These are phyloP conservation scores for Bombardia bombarda DNA, from an alignment of 495 filamentous ascomycete species.

Conservation along the genomic window DNA sequence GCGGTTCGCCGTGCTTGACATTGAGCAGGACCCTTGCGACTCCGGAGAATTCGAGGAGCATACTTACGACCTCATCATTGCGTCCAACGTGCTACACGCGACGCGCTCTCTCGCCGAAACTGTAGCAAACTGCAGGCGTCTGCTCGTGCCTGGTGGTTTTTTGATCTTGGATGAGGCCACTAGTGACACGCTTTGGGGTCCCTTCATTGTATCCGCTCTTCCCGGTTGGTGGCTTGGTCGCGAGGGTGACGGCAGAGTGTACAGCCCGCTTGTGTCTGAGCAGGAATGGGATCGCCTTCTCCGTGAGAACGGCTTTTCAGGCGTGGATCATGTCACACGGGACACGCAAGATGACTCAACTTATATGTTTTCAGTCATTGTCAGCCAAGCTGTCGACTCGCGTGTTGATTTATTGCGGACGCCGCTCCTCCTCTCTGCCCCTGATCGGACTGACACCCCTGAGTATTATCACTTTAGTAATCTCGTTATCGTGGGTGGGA, in stretches of 20 bases:
- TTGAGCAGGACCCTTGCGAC: slow-evolving; percentile 23
- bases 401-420: not conserved
- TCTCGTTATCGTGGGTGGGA: not conserved
- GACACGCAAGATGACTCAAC: not conserved
- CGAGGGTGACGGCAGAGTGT: not conserved
- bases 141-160: not conserved
- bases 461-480: not conserved
- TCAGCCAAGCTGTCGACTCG: not conserved
- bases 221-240: not conserved
- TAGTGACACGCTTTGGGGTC: not conserved
- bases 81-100: slow-evolving; percentile 38
- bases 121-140: not conserved
- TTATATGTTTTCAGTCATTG: not conserved
- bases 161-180: not conserved
- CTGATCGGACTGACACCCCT: not conserved
- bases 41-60: slow-evolving; percentile 37
- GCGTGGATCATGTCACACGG: not conserved
- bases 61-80: slow-evolving; percentile 46
- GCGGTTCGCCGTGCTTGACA: slow-evolving; percentile 38
- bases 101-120: not conserved
- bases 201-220: not conserved
- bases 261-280: not conserved
- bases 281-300: not conserved
- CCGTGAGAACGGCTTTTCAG: not conserved
- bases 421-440: not conserved